phyloP scores from a whole-genome alignment of 1,284 basidiomycete species.

The Apiotrichum akiyoshidainum region DNA sequence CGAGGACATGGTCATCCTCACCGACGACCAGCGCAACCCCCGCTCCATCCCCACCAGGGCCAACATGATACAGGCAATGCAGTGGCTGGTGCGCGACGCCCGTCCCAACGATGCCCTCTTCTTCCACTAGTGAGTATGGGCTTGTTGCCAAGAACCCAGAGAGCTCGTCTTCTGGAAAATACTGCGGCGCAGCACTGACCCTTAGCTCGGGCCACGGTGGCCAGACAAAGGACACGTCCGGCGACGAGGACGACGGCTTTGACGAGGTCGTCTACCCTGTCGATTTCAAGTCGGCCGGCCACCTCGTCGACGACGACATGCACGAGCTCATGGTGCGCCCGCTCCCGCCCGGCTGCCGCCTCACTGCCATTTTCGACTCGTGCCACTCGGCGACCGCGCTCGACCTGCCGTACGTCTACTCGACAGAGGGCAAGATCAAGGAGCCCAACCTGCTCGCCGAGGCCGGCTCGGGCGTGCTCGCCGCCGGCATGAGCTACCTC shows the following conservation, averaged over 20 bases:
- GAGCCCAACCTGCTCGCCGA: slow-evolving; percentile 79
- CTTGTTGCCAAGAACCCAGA: no score
- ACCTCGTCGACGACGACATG: slow-evolving; percentile 77
- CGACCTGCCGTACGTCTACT: slow-evolving; percentile 61
- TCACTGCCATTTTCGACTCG: slow-evolving; percentile 80
- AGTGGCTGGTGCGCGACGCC: slow-evolving; percentile 81
- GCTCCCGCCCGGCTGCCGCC: slow-evolving; percentile 75
- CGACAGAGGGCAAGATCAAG: slow-evolving; percentile 79
- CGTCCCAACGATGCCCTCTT: slow-evolving; percentile 80
- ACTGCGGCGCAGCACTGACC: background rate
- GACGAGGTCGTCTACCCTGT: slow-evolving; percentile 80
- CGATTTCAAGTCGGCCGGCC: slow-evolving; percentile 66
- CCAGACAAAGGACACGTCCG: slow-evolving; percentile 66
- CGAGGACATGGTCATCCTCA: slow-evolving; percentile 82
- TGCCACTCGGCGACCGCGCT: slow-evolving; percentile 53
- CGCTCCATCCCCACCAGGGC: slow-evolving; percentile 66
- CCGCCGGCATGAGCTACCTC: slow-evolving; percentile 34
- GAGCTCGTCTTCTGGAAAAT: no score
- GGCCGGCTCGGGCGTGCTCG: slow-evolving; percentile 69
- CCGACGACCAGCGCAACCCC: slow-evolving; percentile 64
- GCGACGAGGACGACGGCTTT: slow-evolving; percentile 58
- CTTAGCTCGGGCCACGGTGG: slow-evolving; percentile 70
- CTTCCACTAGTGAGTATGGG: slow-evolving; percentile 71
- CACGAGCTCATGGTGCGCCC: slow-evolving; percentile 58
- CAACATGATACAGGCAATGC: slow-evolving; percentile 85